Base-by-base conservation (phyloP, 179 eudicot genomes). In the Vitellaria paradoxa region DNA sequence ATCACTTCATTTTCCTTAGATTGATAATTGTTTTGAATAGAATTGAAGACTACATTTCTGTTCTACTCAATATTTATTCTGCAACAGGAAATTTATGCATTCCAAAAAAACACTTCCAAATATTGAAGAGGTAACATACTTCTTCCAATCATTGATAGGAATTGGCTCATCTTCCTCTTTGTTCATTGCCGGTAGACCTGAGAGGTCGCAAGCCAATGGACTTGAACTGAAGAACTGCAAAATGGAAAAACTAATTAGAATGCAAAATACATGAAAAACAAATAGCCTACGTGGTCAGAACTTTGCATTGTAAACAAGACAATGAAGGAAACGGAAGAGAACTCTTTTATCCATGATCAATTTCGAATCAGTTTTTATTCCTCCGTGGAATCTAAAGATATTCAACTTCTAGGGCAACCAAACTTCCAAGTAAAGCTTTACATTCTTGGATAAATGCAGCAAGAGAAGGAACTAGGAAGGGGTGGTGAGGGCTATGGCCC, bases 181-280 rank as follows among this genome's bases (percentile, higher is more conserved):
- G 66, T 73, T 70, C 9, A 83, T 70, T 37, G 42, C 66, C 15
- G 86, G 85, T 18, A 83, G 71, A 72, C 71, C 83, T 2, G 78
- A 70, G 53, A 76, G 81, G 50, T 78, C 80, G 56, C 89, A 80
- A 23, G 89, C 82, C 78, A 84, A 76, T 73, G 89, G 89, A 50
- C 78, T 77, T 75, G 85, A 56, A 67, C 4, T 47, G 68, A 86
- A 84, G 85, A 86, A 86, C 87, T 86, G 83, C 52, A 65, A 63
- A 37, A 49, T 30, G 60, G 20, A 80, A 74, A 20, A 40, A 49
- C 7, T 26, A 45, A 13, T 68, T 69, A 75, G 52, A 42, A 21
- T 23, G 6, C 20, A 20, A 45, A 42, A 74, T 47, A 57, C 13
- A 70, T 21, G 7, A 11, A 6, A 67, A 17, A 67, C 71, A 15